A percentile compares a stretch with the other conserved stretches of the same genome.
These are phyloP conservation scores for Colletotrichum simmondsii DNA, from an alignment of 2,329 filamentous ascomycete genomes.

Conservation along the genomic window DNA sequence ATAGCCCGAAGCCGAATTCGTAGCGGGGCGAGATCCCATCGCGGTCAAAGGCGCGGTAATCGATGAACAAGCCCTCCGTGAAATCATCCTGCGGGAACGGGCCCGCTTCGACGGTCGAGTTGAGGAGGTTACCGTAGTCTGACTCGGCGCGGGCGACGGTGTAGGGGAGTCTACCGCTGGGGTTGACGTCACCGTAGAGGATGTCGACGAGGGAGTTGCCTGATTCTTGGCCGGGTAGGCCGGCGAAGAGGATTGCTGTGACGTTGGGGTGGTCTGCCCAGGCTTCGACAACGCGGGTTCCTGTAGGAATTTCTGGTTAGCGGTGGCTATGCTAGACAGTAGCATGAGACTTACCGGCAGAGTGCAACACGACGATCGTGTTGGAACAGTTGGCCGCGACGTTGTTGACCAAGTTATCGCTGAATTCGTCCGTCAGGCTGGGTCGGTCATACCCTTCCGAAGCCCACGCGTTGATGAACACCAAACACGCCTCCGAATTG, in stretches of 20 bases:
- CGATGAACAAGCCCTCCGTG: constrained; percentile 79
- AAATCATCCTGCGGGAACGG: constrained; percentile 79
- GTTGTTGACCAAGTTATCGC: constrained; percentile 64
- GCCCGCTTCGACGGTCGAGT: constrained; percentile 64
- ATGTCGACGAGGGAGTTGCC: constrained; percentile 59
- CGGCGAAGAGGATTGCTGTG: constrained; percentile 64
- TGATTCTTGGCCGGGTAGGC: constrained; percentile 65
- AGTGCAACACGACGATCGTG: constrained; percentile 74
- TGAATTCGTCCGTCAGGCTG: constrained; percentile 70
- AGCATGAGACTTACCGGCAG: constrained; percentile 58
- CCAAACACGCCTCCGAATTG: constrained; percentile 71
- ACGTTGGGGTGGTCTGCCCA: constrained; percentile 65
- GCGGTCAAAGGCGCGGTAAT: constrained; percentile 86
- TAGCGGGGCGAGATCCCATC: constrained; percentile 75
- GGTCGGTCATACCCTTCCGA: constrained; percentile 77
- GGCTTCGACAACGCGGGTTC: constrained; percentile 54
- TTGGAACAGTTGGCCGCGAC: constrained; percentile 69
- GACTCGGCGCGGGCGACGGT: constrained; percentile 73
- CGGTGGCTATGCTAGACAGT: neutral
- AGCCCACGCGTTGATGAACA: constrained; percentile 75
- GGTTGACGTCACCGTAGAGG: constrained; percentile 58
- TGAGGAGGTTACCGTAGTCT: constrained; percentile 78
- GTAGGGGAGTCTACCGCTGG: constrained; percentile 78
- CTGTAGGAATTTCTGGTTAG: neutral
- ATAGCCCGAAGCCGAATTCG: constrained; percentile 83